phyloP scores from a whole-genome alignment of 1,139 yeast genomes.

The Hemisphaericaspora subhashii region DNA sequence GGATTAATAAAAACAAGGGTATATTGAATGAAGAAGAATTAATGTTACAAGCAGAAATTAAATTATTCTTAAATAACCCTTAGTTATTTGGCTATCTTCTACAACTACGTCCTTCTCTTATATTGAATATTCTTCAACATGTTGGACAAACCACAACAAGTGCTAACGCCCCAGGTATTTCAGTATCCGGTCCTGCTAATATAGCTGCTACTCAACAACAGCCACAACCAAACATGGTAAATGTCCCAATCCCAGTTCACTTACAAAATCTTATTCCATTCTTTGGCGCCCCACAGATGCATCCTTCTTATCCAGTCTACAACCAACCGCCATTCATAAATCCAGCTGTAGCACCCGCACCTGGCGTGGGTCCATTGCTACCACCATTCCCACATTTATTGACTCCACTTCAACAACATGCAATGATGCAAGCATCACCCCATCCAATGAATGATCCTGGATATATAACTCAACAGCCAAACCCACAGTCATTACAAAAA shows the following conservation, averaged over 20 bases:
- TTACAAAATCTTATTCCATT: slow-evolving; percentile 31
- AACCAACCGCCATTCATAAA: slow-evolving; percentile 5
- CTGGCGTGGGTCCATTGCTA: slow-evolving; percentile 8
- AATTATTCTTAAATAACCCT: too few species aligned
- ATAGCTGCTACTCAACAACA: slow-evolving; percentile 8
- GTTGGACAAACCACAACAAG: slow-evolving; percentile 24
- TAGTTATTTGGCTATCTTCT: too few species aligned
- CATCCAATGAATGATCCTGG: slow-evolving; percentile 1
- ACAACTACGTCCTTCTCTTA: too few species aligned
- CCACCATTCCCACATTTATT: slow-evolving; percentile 8
- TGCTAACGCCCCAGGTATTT: neutral
- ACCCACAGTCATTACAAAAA: slow-evolving; percentile 43
- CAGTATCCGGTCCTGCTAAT: neutral
- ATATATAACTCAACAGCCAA: slow-evolving; percentile 27
- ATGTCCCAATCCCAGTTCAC: slow-evolving; percentile 26
- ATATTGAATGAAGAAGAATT: slow-evolving; percentile 52
- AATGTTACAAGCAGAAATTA: slow-evolving; percentile 57
- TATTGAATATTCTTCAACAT: slow-evolving; percentile 62
- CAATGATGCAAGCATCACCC: neutral
- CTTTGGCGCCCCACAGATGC: slow-evolving; percentile 13
- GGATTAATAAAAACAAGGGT: slow-evolving; percentile 58
- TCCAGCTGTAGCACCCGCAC: slow-evolving; percentile 1
- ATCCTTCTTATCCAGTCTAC: slow-evolving; percentile 14
- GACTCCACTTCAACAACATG: slow-evolving; percentile 7
- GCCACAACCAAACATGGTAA: slow-evolving; percentile 8